Evolutionary conservation across 176 grass and related monocot genomes (phyloP).

Genomic region (Zea luxurians): DNA sequence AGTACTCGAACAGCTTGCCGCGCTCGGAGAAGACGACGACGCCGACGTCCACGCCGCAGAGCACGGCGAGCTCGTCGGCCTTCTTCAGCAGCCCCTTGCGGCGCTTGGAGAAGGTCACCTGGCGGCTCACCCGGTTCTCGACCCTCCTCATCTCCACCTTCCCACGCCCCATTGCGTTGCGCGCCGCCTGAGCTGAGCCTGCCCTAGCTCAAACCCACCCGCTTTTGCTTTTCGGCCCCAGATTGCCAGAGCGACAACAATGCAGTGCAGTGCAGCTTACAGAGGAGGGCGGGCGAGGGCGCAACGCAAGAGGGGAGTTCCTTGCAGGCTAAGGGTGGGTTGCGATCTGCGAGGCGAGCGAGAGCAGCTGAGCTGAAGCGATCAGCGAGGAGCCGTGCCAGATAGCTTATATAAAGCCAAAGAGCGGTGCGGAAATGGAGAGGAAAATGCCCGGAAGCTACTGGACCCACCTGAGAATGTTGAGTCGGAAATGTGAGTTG

Average conservation of each 20-base stretch:
- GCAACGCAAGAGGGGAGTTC: neutral
- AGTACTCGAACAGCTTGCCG: constrained; percentile 46
- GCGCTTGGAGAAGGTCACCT: constrained; percentile 54
- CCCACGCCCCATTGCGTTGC: constrained; percentile 35
- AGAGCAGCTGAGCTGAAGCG: neutral
- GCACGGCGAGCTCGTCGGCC: constrained; percentile 51
- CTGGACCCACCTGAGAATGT: neutral
- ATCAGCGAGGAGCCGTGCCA: neutral
- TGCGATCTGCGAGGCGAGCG: neutral
- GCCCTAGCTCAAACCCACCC: neutral
- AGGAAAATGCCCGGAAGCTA: neutral
- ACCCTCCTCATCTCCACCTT: constrained; percentile 56
- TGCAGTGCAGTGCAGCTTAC: neutral
- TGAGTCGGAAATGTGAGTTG: neutral
- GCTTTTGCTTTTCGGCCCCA: neutral
- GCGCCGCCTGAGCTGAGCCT: neutral
- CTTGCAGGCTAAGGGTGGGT: neutral
- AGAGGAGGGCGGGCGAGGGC: neutral
- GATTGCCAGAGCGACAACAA: neutral
- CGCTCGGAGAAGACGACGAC: constrained; percentile 50
- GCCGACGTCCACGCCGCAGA: constrained; percentile 50
- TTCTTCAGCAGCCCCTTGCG: constrained; percentile 54
- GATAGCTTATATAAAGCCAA: neutral
- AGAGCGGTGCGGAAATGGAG: neutral
- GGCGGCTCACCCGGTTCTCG: constrained; percentile 38